Percentiles rank a stretch among this genome's conserved stretches.
Evolutionary conservation across 768 basidiomycete species (phyloP).

Genomic region (Kwoniella sp.): DNA sequence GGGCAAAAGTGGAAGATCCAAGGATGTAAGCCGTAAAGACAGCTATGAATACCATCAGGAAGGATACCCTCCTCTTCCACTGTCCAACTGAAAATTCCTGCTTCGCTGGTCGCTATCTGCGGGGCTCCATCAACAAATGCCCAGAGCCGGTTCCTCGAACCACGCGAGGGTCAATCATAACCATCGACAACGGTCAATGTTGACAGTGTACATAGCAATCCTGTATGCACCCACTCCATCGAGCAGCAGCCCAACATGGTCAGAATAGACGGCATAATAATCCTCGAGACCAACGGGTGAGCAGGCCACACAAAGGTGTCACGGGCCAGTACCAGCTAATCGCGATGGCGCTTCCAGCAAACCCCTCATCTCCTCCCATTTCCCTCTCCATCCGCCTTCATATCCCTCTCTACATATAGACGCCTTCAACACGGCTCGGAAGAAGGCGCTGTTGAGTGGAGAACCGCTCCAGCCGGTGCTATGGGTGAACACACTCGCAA

Average conservation of each 20-base stretch:
- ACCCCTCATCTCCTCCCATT: slow-evolving; percentile 85
- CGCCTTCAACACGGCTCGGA: slow-evolving; percentile 68
- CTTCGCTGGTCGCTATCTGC: no score
- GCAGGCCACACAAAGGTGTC: background rate
- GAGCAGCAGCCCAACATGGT: slow-evolving; percentile 25
- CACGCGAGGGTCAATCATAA: no score
- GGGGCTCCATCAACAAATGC: no score
- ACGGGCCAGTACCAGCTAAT: background rate
- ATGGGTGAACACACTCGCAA: slow-evolving; percentile 40
- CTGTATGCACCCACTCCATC: background rate
- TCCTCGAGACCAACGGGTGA: slow-evolving; percentile 46
- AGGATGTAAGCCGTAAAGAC: no score
- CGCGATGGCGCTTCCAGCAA: slow-evolving; percentile 44
- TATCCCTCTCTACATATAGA: slow-evolving; percentile 84
- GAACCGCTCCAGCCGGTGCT: slow-evolving; percentile 42
- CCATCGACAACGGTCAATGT: no score
- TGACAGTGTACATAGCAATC: background rate
- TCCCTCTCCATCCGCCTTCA: slow-evolving; percentile 67
- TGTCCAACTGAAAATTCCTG: slow-evolving; percentile 1
- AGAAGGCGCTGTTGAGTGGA: slow-evolving; percentile 49
- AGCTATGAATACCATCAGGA: no score
- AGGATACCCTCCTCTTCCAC: background rate
- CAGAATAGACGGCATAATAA: slow-evolving; percentile 48
- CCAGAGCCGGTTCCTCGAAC: no score
- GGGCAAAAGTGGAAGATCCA: no score